phyloP scores from a whole-genome alignment of 2,329 filamentous ascomycete species.

The Harringtonia aguacate region DNA sequence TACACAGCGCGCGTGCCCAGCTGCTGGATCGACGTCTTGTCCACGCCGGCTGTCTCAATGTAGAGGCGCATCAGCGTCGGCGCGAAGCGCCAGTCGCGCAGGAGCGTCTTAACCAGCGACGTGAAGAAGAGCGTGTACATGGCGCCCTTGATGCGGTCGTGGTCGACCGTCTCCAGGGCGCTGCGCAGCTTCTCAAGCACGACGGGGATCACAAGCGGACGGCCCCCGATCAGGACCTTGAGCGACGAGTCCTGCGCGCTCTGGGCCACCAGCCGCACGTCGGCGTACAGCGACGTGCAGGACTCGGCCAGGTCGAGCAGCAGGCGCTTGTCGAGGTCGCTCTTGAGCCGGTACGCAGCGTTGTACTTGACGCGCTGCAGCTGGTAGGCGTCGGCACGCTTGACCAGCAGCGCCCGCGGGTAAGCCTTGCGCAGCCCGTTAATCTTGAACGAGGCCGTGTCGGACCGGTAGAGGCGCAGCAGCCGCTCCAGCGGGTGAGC shows the following conservation, averaged over 20 bases:
- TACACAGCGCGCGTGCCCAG: slow-evolving; percentile 74
- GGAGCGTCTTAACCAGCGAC: slow-evolving; percentile 75
- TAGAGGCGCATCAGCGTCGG: slow-evolving; percentile 83
- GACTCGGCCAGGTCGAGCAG: slow-evolving; percentile 83
- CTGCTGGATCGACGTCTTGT: slow-evolving; percentile 90
- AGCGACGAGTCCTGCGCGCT: slow-evolving; percentile 86
- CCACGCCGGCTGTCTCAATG: slow-evolving; percentile 78
- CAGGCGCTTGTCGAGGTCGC: slow-evolving; percentile 76
- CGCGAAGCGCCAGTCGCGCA: slow-evolving; percentile 90
- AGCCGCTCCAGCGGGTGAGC: slow-evolving; percentile 88
- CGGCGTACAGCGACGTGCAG: slow-evolving; percentile 82
- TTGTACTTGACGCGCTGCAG: slow-evolving; percentile 92
- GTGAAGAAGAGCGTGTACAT: slow-evolving; percentile 88
- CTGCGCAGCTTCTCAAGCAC: slow-evolving; percentile 68
- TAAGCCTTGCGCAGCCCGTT: slow-evolving; percentile 88
- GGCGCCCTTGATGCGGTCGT: slow-evolving; percentile 86
- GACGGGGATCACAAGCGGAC: slow-evolving; percentile 81
- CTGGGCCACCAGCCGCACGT: slow-evolving; percentile 90
- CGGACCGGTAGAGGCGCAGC: slow-evolving; percentile 70
- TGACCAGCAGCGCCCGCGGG: slow-evolving; percentile 81
- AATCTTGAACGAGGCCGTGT: slow-evolving; percentile 88
- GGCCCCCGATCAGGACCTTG: slow-evolving; percentile 79
- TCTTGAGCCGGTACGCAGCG: slow-evolving; percentile 75
- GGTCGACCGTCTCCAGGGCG: slow-evolving; percentile 70
- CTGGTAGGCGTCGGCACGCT: slow-evolving; percentile 89